phyloP scores from a whole-genome alignment of 208 protist genomes.

The Crithidia fasciculata region DNA sequence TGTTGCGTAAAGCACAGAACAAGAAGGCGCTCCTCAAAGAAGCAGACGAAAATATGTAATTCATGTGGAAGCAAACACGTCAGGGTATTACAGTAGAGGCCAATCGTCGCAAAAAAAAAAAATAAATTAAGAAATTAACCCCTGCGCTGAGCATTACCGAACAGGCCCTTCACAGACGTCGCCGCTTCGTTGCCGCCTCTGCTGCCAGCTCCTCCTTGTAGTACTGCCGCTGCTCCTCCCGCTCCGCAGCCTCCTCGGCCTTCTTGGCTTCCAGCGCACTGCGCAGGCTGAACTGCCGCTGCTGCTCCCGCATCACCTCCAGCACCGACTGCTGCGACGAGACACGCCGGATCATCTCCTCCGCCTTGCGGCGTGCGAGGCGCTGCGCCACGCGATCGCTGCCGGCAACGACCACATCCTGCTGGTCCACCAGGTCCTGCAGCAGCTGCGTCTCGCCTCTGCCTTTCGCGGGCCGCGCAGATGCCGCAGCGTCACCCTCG shows the following conservation, averaged over 20 bases:
- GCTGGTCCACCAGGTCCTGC: conserved; percentile 59
- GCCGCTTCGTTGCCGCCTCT: conserved; percentile 12
- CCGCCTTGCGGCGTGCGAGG: conserved; percentile 58
- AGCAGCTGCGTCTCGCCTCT: conserved; percentile 43
- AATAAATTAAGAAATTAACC: conserved; percentile 16
- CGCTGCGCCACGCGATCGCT: conserved; percentile 46
- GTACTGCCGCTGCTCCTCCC: conserved; percentile 31
- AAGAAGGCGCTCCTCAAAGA: no score
- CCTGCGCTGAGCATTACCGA: background rate
- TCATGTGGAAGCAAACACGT: no score
- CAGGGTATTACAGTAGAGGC: no score
- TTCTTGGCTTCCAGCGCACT: conserved; percentile 38
- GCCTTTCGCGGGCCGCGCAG: background rate
- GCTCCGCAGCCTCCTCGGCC: conserved; percentile 30
- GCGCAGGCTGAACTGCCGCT: conserved; percentile 45
- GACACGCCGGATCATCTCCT: conserved; percentile 57
- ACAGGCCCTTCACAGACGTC: background rate
- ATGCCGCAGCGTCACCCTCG: background rate
- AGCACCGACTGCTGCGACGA: conserved; percentile 12
- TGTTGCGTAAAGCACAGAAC: no score
- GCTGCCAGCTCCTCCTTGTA: conserved; percentile 27
- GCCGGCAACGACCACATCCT: conserved; percentile 45
- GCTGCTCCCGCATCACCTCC: conserved; percentile 30
- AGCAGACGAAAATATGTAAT: no score
- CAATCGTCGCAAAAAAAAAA: conserved; percentile 15